A percentile compares a stretch with the other conserved stretches of the same genome.
Evolutionary conservation across 805 yeast species (phyloP).

Genomic region (Barnettozyma siamensis): DNA sequence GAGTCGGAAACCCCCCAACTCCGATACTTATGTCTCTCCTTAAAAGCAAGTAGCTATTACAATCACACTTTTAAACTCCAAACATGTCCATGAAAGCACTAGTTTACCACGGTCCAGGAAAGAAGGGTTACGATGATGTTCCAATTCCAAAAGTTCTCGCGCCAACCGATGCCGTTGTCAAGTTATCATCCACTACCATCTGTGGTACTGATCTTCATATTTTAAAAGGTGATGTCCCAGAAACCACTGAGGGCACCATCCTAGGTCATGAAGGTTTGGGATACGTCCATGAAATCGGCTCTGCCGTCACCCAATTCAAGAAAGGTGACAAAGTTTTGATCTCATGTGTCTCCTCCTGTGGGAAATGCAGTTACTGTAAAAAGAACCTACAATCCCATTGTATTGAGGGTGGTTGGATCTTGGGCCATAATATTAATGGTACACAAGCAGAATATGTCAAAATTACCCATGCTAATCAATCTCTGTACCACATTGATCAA

Average conservation of each 20-base stretch:
- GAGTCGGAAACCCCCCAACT: too few relatives aligned
- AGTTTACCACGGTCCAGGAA: conserved; percentile 39
- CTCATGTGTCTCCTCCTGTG: conserved; percentile 63
- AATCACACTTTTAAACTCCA: too few relatives aligned
- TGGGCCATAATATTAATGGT: conserved; percentile 58
- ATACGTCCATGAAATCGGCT: conserved; percentile 43
- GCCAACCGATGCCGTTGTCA: conserved; percentile 54
- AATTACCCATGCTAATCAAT: conserved; percentile 43
- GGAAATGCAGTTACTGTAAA: conserved; percentile 49
- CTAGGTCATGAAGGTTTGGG: conserved; percentile 66
- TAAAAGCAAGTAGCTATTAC: too few relatives aligned
- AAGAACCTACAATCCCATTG: conserved; percentile 57
- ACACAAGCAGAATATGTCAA: conserved; percentile 60
- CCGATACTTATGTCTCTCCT: neutral
- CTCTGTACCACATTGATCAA: conserved; percentile 29
- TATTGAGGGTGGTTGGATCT: conserved; percentile 46
- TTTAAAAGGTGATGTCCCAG: conserved; percentile 54
- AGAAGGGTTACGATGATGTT: conserved; percentile 31
- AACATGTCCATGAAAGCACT: conserved; percentile 31
- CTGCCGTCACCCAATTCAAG: conserved; percentile 42
- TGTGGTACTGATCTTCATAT: conserved; percentile 65
- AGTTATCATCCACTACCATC: conserved; percentile 51
- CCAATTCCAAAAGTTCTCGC: conserved; percentile 38
- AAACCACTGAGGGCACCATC: conserved; percentile 39
- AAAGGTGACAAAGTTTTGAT: conserved; percentile 55